Conservation (phyloP, 768 basidiomycete genomes). For the Amanita pallidorosea region DNA sequence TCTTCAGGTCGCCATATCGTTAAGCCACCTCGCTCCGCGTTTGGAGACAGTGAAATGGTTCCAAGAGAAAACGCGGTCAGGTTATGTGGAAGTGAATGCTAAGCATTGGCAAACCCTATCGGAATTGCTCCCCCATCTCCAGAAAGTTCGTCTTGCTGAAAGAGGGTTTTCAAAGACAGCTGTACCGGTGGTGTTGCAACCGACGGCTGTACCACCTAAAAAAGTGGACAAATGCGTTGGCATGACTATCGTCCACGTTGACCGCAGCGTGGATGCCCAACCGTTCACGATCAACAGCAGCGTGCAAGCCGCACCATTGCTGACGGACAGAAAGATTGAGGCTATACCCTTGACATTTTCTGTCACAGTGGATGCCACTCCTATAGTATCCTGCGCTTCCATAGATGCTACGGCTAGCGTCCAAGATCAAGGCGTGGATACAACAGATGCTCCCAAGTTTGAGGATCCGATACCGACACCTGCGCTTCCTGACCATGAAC, state of each 20-base stretch:
- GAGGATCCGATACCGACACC: slow-evolving; percentile 21
- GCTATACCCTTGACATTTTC: slow-evolving; percentile 21
- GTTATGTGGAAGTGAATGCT: slow-evolving; percentile 57
- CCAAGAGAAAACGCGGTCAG: slow-evolving; percentile 66
- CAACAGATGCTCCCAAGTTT: slow-evolving; percentile 14
- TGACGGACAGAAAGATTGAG: slow-evolving; percentile 23
- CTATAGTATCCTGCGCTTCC: slow-evolving; percentile 12
- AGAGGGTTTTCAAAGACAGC: slow-evolving; percentile 27
- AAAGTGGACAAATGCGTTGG: slow-evolving; percentile 39
- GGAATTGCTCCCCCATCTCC: slow-evolving; percentile 65
- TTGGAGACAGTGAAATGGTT: slow-evolving; percentile 67
- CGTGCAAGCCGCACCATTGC: slow-evolving; percentile 25
- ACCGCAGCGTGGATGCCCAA: slow-evolving; percentile 21
- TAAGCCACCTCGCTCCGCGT: slow-evolving; percentile 69
- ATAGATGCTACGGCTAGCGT: slow-evolving; percentile 43
- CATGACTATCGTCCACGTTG: slow-evolving; percentile 22
- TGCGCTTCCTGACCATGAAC: slow-evolving; percentile 17
- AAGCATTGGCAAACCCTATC: slow-evolving; percentile 58
- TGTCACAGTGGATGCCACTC: slow-evolving; percentile 17
- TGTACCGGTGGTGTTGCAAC: slow-evolving; percentile 5
- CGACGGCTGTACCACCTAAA: slow-evolving; percentile 10
- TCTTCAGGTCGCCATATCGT: slow-evolving; percentile 57
- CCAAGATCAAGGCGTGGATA: slow-evolving; percentile 23
- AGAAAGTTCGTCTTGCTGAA: slow-evolving; percentile 53
- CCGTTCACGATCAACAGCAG: slow-evolving; percentile 19